These are phyloP conservation scores for Cutaneotrichosporon spelunceum DNA, from an alignment of 1,284 basidiomycete species.

Conservation along the genomic window DNA sequence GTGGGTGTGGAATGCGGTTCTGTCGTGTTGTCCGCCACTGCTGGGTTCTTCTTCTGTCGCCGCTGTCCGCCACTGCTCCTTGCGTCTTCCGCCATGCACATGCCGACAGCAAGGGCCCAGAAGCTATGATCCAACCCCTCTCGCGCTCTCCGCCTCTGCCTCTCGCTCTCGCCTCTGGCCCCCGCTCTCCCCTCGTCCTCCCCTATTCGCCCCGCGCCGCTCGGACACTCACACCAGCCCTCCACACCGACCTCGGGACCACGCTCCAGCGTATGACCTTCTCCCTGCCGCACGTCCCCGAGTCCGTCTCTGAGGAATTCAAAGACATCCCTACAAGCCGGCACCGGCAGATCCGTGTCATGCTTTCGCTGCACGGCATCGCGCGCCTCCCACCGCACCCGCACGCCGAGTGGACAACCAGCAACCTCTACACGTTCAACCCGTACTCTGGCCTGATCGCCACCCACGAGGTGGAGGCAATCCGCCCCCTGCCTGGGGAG, in stretches of 20 bases:
- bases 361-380: constrained; percentile 39
- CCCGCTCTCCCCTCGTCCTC: background rate
- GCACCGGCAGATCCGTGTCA: constrained; percentile 45
- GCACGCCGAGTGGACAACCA: constrained; percentile 46
- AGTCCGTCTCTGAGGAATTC: constrained; percentile 16
- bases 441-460: constrained; percentile 49
- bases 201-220: background rate
- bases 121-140: no score
- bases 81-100: no score
- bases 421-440: constrained; percentile 51
- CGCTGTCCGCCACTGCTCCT: no score
- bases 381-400: constrained; percentile 46
- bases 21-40: no score
- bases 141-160: no score
- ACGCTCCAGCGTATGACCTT: constrained; percentile 46
- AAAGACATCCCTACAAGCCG: constrained; percentile 24
- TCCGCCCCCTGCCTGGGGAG: constrained; percentile 51
- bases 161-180: background rate
- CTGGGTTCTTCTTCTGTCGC: no score
- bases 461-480: constrained; percentile 50
- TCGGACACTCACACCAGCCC: constrained; percentile 30
- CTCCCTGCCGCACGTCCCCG: constrained; percentile 26
- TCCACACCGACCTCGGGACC: constrained; percentile 44
- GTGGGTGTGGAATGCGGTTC: background rate
- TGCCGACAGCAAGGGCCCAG: no score